Evolutionary conservation across 2,329 filamentous ascomycete species (phyloP).

Genomic region (Verticillium nubilum): DNA sequence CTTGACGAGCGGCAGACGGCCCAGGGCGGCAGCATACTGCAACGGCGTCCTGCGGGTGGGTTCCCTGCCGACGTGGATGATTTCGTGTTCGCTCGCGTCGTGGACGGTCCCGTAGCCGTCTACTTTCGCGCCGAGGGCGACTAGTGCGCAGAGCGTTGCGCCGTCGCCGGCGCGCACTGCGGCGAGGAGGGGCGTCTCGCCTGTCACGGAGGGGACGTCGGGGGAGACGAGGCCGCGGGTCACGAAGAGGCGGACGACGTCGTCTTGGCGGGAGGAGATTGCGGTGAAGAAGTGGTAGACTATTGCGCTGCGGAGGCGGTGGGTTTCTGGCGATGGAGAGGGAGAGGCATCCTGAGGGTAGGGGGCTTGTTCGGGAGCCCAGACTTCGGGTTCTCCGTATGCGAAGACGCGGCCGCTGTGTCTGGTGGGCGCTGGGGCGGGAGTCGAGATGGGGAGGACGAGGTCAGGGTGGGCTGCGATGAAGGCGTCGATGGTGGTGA

Average conservation of each 20-base stretch:
- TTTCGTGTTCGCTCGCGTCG: conserved; percentile 15
- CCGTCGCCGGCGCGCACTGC: conserved; percentile 24
- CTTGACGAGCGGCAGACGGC: conserved; percentile 33
- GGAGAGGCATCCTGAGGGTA: neutral
- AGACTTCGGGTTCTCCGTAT: no score
- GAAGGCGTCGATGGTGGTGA: neutral
- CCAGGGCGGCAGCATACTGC: conserved; percentile 34
- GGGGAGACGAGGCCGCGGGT: conserved; percentile 29
- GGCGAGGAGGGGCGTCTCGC: conserved; percentile 28
- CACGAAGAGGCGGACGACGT: conserved; percentile 23
- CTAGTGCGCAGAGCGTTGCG: conserved; percentile 26
- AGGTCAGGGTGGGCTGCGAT: neutral
- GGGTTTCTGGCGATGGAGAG: neutral
- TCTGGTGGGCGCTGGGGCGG: neutral
- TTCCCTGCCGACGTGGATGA: no score
- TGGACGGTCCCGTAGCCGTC: conserved; percentile 18
- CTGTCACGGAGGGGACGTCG: conserved; percentile 21
- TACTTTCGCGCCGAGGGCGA: conserved; percentile 27
- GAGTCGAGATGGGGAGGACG: neutral
- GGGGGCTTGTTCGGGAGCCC: no score
- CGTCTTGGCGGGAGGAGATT: conserved; percentile 19
- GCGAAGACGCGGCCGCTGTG: neutral
- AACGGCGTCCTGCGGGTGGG: conserved; percentile 34
- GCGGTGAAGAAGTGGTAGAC: conserved; percentile 23
- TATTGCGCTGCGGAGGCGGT: conserved; percentile 8